Evolutionary conservation across 2,329 filamentous ascomycete species (phyloP), one percentile per base, ranked within the genome.

Genomic region (Botryotinia narcissicola): DNA sequence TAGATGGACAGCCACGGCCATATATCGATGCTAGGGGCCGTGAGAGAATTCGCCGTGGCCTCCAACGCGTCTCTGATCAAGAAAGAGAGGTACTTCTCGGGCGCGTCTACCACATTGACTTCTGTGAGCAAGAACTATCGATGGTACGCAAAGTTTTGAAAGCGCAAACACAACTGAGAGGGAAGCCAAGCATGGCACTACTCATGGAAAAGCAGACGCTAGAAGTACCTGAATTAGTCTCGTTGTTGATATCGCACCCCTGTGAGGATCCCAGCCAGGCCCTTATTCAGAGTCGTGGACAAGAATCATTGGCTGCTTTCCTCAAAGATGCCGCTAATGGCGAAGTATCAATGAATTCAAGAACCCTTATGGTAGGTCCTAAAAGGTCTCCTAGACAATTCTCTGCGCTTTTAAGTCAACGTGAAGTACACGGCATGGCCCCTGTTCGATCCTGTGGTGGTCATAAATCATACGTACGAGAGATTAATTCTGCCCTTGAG

Each of bases 251-350:
- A 14, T 44, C 70, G 25, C 44, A 51, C 22, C 18, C 37, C 7
- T 51, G 14, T 32, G 51, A 46, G 60, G 67, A 80, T 82, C 10
- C 79, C 85, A 60, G 87, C 87, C 77, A 87, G 88, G 78, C 87
- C 83, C 80, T 85, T 84, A 46, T 89, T 86, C 35, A 87, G 88
- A 67, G 87, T 86, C n/a, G 88, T 87, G 73, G 84, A 84, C 74
- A 44, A 59, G 40, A 42, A 62, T 72, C 74, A n/a, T 73, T 78
- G 37, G n/a, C 46, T 29, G 63, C 74, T 37, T 77, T 79, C 46
- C 54, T 77, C 32, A 20, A 61, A 61, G 77, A 78, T 75, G 76
- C 63, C n/a, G 71, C 70, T 57, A 62, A 70, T 32, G 72, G 74
- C 25, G 60, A 60, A 25, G 44, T 74, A 35, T 69, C 46, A 40